phyloP scores from a whole-genome alignment of 768 basidiomycete species.

The Royoungia palumana region DNA sequence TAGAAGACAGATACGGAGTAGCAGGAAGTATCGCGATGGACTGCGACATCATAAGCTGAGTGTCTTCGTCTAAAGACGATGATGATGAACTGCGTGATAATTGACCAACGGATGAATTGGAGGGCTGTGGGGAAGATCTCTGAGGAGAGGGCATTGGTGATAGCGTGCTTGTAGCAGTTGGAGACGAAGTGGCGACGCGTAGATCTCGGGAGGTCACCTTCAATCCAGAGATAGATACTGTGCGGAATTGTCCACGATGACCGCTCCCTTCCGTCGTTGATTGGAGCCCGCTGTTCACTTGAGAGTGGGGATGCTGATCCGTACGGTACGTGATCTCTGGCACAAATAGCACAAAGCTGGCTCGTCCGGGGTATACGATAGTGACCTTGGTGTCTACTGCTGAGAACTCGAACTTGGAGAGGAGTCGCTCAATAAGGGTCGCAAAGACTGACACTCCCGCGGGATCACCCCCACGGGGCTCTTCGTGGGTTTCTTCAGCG shows the following conservation, averaged over 20 bases:
- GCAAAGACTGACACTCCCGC: constrained; percentile 80
- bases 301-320: constrained; percentile 11
- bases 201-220: constrained; percentile 51
- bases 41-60: constrained; percentile 68
- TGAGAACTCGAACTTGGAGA: constrained; percentile 77
- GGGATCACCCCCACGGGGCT: constrained; percentile 47
- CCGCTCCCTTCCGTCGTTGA: constrained; percentile 14
- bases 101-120: constrained; percentile 1
- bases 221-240: constrained; percentile 55
- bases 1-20: constrained; percentile 41
- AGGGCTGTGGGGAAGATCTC: constrained; percentile 6
- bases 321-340: constrained; percentile 59
- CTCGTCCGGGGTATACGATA: constrained; percentile 59
- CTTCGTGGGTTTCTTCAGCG: constrained; percentile 35
- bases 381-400: constrained; percentile 66
- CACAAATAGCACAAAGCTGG: constrained; percentile 58
- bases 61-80: constrained; percentile 64
- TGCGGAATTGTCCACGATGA: constrained; percentile 36
- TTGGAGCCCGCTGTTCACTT: constrained; percentile 27
- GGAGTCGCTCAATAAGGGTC: constrained; percentile 71
- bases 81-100: constrained; percentile 51
- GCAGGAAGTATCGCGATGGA: constrained; percentile 64
- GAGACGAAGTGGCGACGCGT: constrained; percentile 16
- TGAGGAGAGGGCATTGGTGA: constrained; percentile 28
- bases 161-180: constrained; percentile 19